Evolutionary conservation across 768 basidiomycete species (phyloP), one percentile per base, ranked within the genome.

Genomic region (Plicaturopsis crispa): DNA sequence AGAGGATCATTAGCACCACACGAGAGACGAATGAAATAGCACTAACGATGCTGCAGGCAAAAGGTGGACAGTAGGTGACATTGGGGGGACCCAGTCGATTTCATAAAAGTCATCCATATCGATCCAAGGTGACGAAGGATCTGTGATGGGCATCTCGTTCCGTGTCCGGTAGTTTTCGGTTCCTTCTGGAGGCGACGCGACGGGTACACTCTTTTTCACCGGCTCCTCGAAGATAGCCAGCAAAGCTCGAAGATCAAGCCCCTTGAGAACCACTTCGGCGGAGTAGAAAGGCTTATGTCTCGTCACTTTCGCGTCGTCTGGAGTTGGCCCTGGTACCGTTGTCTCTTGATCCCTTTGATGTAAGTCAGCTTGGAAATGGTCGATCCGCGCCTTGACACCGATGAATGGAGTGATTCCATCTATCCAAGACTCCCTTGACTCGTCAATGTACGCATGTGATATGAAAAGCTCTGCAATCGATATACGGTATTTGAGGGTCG

Each of bases 281-380:
- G 84, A 84, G 51, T 89, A 87, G 59, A 96, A 88, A 3, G 84
- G 75, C 55, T 92, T 96, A 55, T 83, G 81, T 6, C 75, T 71
- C 5, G 78, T 61, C 4, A 71, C 66, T 51, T 80, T 80, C 14
- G 67, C 69, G n/a, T 72, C 70, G 17, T 75, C 62, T 5, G 78
- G 68, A 34, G 70, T 60, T 37, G 67, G 63, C n/a, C 79, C 78
- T 6, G 69, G 63, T 1, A 80, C 71, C 1, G 65, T 65, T 6
- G 72, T 70, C 63, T 93, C 89, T 61, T 92, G 84, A 44, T 85
- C 83, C 36, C 91, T 72, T 60, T 96, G 92, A 56, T 97, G 93
- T 64, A 93, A 73, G 53, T 97, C 93, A 32, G 84, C 88, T 45
- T 84, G 80, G 53, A 96, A 79, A 34, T 78, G 74, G 24, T 80